These are phyloP conservation scores for Teratosphaeriaceae sp. DNA, from an alignment of 2,329 filamentous ascomycete species.

Conservation along the genomic window DNA sequence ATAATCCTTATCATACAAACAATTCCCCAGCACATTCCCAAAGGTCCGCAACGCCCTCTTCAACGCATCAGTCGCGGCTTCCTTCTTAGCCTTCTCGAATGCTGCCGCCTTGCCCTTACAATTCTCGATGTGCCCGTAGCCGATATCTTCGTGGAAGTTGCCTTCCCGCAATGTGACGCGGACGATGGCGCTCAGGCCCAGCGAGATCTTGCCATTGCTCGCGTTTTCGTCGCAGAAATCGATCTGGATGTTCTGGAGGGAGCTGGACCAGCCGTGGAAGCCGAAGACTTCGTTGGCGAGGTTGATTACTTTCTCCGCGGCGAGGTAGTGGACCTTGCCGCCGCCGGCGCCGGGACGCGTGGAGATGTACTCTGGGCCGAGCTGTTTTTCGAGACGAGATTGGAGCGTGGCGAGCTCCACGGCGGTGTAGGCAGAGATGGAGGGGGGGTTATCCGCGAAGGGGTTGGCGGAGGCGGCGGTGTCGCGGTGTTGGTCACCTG, in stretches of 20 bases:
- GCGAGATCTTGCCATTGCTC: conserved; percentile 68
- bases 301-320: conserved; percentile 94
- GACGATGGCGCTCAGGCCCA: conserved; percentile 85
- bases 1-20: conserved; percentile 95
- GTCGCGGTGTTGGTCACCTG: conserved; percentile 31
- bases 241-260: conserved; percentile 90
- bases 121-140: conserved; percentile 95
- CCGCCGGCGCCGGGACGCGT: conserved; percentile 75
- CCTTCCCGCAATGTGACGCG: conserved; percentile 86
- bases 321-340: conserved; percentile 83
- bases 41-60: conserved; percentile 88
- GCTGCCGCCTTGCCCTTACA: conserved; percentile 90
- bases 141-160: conserved; percentile 96
- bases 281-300: conserved; percentile 94
- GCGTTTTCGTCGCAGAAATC: conserved; percentile 90
- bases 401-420: conserved; percentile 84
- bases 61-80: conserved; percentile 88
- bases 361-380: conserved; percentile 94
- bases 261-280: conserved; percentile 95
- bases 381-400: conserved; percentile 78
- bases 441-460: conserved; percentile 65
- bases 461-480: conserved; percentile 56
- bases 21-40: conserved; percentile 96
- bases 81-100: conserved; percentile 98
- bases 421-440: conserved; percentile 78